phyloP scores from a whole-genome alignment of 495 filamentous ascomycete species.

The Penicillium canescens region DNA sequence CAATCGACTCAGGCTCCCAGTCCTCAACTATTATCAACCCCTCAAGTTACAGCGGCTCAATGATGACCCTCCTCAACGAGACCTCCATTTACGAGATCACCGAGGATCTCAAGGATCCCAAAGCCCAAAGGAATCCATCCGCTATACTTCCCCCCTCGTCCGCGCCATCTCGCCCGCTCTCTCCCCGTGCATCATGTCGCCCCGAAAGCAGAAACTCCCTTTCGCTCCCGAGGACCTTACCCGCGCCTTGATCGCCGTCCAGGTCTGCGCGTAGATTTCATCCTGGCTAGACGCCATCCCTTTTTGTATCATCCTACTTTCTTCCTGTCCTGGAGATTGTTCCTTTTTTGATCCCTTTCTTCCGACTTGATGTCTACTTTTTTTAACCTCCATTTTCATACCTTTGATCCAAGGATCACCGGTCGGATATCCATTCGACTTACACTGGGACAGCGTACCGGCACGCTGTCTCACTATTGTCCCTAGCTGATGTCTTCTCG shows the following conservation, averaged over 20 bases:
- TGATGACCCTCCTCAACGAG: conserved; percentile 40
- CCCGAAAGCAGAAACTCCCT: conserved; percentile 28
- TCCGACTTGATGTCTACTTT: conserved; percentile 17
- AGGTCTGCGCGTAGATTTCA: conserved; percentile 30
- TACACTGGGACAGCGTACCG: neutral
- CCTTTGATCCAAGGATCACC: conserved; percentile 3
- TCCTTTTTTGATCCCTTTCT: conserved; percentile 9
- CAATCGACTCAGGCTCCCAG: conserved; percentile 33
- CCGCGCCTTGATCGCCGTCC: conserved; percentile 44
- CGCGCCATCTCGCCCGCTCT: conserved; percentile 33
- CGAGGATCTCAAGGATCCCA: conserved; percentile 34
- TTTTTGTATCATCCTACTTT: conserved; percentile 14
- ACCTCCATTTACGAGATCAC: conserved; percentile 21
- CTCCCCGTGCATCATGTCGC: conserved; percentile 21
- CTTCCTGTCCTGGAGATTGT: conserved; percentile 22
- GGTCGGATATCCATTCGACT: conserved; percentile 2
- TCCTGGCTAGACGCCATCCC: neutral
- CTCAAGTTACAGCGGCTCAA: conserved; percentile 41
- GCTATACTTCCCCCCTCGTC: conserved; percentile 35
- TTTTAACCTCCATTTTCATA: neutral
- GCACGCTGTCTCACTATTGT: neutral
- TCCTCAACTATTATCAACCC: conserved; percentile 43
- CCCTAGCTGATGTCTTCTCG: neutral
- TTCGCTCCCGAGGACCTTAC: conserved; percentile 45
- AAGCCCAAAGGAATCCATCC: conserved; percentile 36